These are phyloP conservation scores for Candida xiaguanensis DNA, from an alignment of 805 yeast genomes.

Conservation along the genomic window DNA sequence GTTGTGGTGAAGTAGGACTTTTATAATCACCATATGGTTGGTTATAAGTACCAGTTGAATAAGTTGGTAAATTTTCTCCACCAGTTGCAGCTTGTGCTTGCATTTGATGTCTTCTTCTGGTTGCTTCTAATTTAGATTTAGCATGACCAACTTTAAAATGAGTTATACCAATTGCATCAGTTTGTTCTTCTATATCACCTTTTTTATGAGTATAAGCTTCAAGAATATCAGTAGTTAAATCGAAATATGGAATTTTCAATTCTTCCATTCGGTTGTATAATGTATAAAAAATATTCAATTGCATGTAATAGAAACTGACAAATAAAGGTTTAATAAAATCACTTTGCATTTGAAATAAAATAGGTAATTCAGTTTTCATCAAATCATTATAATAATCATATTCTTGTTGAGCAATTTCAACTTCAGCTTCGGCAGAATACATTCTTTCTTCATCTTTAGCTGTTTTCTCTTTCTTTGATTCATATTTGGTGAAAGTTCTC, in stretches of 20 bases:
- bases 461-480: constrained; percentile 76
- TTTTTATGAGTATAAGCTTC: constrained; percentile 77
- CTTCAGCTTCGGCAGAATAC: constrained; percentile 85
- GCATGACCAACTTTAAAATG: constrained; percentile 90
- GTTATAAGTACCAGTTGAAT: constrained; percentile 28
- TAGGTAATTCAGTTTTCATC: constrained; percentile 87
- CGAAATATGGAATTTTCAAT: constrained; percentile 95
- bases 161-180: constrained; percentile 86
- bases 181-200: constrained; percentile 85
- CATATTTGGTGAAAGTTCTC: constrained; percentile 64
- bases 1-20: constrained; percentile 17
- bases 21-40: constrained; percentile 23
- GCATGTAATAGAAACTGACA: constrained; percentile 95
- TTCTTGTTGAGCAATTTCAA: constrained; percentile 90
- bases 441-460: constrained; percentile 88
- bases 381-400: constrained; percentile 93
- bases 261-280: constrained; percentile 89
- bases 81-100: constrained; percentile 7
- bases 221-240: constrained; percentile 75
- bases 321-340: constrained; percentile 92
- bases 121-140: constrained; percentile 75
- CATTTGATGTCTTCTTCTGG: constrained; percentile 66
- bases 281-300: constrained; percentile 92
- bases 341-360: constrained; percentile 81
- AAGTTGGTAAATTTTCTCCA: constrained; percentile 30